Evolutionary conservation across 1,284 basidiomycete genomes (phyloP), one percentile per base, ranked within the genome.

Genomic region (Apiotrichum veenhuisii): DNA sequence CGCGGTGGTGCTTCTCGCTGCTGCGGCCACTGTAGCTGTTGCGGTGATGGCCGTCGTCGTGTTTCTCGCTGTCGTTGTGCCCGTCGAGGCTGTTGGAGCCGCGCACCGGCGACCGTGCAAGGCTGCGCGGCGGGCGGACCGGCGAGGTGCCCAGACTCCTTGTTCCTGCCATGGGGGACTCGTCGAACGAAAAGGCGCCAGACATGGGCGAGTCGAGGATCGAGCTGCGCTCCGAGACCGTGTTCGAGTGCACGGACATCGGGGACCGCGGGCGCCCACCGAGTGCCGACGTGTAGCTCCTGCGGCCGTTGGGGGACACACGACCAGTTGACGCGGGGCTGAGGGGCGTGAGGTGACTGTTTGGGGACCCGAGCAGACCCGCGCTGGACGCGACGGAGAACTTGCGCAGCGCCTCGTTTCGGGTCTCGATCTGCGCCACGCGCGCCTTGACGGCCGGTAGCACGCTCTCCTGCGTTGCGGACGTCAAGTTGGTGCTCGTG

Each of bases 361-460:
- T n/a, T 34, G 59, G 51, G 20, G 57, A 46, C 38, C 26, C 22
- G 5, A 26, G 3, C n/a, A 52, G 38, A 10, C 49, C 57, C 1
- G 61, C 61, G 10, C 63, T 64, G 7, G 64, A 64, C 1, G 61
- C 62, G n/a, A 73, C 68, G 22, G 68, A 67, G 52, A 75, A 72
- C 44, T 69, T 69, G 20, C 71, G 59, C 37, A 74, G 55, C 0
- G 72, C 70, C 50, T 72, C 67, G 27, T 73, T 64, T 11, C 74
- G 61, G 20, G 63, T 63, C 52, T 77, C 70, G 30, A 77, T 58
- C 54, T 72, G 69, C 10, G 62, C 66, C 20, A 76, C 70, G 54
- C 72, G 73, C 25, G 55, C 65, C 48, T 62, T 56, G 33, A 72
- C 62, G 1, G 64, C 57, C 22, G 72, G 72, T 3, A 73, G 55